Conservation (phyloP, 192 early-diverging fungal species). For the Podila verticillata region DNA sequence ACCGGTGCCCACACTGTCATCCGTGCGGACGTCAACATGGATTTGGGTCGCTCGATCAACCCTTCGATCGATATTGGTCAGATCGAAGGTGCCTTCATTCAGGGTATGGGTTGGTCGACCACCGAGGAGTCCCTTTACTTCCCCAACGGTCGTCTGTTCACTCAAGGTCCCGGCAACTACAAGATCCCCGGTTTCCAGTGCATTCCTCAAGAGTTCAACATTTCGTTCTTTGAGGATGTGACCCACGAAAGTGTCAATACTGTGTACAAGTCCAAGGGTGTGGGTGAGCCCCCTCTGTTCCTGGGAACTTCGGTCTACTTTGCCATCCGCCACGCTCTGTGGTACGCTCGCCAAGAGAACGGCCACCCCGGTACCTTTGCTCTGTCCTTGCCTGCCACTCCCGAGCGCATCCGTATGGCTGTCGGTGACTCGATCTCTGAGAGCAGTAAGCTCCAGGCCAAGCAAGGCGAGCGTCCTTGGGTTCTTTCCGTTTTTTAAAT, state of each 20-base stretch:
- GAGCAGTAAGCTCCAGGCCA: slow-evolving; percentile 46
- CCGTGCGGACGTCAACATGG: slow-evolving; percentile 85
- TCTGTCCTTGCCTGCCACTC: slow-evolving; percentile 80
- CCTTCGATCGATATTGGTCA: slow-evolving; percentile 90
- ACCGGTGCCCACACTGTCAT: slow-evolving; percentile 81
- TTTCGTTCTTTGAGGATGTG: slow-evolving; percentile 68
- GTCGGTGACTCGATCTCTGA: slow-evolving; percentile 74
- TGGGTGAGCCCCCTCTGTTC: slow-evolving; percentile 91
- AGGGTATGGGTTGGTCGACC: slow-evolving; percentile 88
- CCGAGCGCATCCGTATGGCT: slow-evolving; percentile 77
- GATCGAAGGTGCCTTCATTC: slow-evolving; percentile 89
- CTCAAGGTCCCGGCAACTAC: slow-evolving; percentile 86
- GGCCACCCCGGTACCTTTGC: slow-evolving; percentile 62
- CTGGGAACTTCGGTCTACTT: slow-evolving; percentile 80
- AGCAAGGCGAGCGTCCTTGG: slow-evolving; percentile 53
- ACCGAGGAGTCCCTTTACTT: slow-evolving; percentile 83
- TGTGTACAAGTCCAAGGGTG: slow-evolving; percentile 84
- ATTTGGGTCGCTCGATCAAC: slow-evolving; percentile 86
- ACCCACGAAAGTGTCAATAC: slow-evolving; percentile 69
- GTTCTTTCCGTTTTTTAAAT: slow-evolving; percentile 47
- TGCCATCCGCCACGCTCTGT: slow-evolving; percentile 82
- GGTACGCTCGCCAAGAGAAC: slow-evolving; percentile 68
- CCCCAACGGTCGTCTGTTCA: slow-evolving; percentile 80
- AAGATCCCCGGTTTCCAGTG: slow-evolving; percentile 85
- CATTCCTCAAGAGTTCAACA: slow-evolving; percentile 84